These are phyloP conservation scores for Casuarina cunninghamiana DNA, from an alignment of 306 rosid genomes.

Conservation along the genomic window DNA sequence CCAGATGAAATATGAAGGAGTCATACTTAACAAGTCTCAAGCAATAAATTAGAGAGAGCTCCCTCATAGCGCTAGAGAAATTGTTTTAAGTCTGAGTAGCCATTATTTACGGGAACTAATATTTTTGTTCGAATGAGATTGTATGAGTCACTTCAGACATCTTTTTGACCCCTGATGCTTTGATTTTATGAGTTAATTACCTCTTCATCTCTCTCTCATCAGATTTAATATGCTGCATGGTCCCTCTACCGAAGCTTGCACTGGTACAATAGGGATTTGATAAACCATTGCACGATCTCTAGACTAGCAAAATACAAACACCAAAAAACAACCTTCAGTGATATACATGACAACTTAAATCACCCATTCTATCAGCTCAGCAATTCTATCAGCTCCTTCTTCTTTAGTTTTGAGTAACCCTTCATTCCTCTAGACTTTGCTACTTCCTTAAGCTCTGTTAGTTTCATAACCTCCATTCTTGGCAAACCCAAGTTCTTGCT, in stretches of 20 bases:
- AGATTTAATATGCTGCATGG: neutral
- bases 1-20: constrained; percentile 67
- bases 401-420: constrained; percentile 68
- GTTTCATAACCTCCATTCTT: constrained; percentile 48
- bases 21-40: constrained; percentile 63
- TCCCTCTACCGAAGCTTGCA: too few relatives aligned
- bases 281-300: neutral
- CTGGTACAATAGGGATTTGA: too few relatives aligned
- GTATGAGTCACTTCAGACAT: constrained; percentile 1
- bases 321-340: neutral
- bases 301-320: neutral
- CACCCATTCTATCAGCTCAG: constrained; percentile 7
- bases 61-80: neutral
- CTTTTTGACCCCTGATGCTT: neutral
- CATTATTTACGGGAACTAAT: neutral
- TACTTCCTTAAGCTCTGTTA: constrained; percentile 48
- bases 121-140: neutral
- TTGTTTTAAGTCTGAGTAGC: constrained; percentile 22
- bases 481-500: constrained; percentile 27
- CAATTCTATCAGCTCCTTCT: constrained; percentile 44
- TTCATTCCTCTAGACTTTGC: constrained; percentile 58
- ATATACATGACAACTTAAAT: neutral
- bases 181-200: neutral
- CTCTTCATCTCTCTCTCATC: neutral
- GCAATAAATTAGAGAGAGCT: constrained; percentile 21